phyloP scores from a whole-genome alignment of 2,329 filamentous ascomycete species.

The Aspergillus glaucus region DNA sequence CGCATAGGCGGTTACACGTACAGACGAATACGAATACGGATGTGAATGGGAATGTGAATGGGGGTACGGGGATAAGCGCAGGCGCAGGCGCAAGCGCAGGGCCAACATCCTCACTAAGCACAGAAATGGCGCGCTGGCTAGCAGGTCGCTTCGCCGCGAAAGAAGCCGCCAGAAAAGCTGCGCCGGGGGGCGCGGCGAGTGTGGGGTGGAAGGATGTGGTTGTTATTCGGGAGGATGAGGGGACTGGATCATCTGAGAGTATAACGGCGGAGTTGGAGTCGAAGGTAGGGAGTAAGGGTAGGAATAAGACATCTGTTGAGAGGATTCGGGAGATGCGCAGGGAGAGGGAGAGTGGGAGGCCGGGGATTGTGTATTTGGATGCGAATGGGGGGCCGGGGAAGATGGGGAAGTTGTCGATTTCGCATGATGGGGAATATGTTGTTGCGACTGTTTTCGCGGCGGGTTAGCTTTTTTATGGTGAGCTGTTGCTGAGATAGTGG shows the following conservation, averaged over 20 bases:
- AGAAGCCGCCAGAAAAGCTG: conserved; percentile 68
- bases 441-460: conserved; percentile 39
- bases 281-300: not conserved
- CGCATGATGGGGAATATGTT: conserved; percentile 80
- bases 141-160: conserved; percentile 63
- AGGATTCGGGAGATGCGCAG: not conserved
- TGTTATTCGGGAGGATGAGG: conserved; percentile 27
- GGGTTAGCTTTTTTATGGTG: conserved; percentile 10
- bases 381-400: conserved; percentile 22
- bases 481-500: not conserved
- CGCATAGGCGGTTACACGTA: not conserved
- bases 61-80: not conserved
- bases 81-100: not conserved
- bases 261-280: not conserved
- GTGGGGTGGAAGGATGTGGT: conserved; percentile 59
- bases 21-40: not conserved
- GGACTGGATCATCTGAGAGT: not conserved
- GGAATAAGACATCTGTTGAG: not conserved
- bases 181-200: conserved; percentile 45
- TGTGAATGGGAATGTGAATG: not conserved
- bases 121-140: conserved; percentile 38
- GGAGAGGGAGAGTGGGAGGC: conserved; percentile 21
- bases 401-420: conserved; percentile 69
- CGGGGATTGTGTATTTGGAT: conserved; percentile 33
- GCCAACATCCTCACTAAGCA: conserved; percentile 7